Evolutionary conservation across 2,329 filamentous ascomycete genomes (phyloP).

Genomic region (Thielaviopsis populi): DNA sequence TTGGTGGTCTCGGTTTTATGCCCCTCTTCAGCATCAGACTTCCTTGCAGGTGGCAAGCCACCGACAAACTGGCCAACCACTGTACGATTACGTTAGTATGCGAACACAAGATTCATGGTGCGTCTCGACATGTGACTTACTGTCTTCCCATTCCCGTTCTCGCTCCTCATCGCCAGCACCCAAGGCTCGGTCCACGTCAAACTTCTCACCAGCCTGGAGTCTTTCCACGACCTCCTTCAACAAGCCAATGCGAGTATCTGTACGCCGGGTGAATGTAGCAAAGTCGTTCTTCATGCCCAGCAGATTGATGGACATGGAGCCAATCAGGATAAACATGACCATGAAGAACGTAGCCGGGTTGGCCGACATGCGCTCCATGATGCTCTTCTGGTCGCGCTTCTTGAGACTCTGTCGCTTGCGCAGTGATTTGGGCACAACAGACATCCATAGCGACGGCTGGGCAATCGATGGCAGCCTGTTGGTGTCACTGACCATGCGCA

Average conservation of each 20-base stretch:
- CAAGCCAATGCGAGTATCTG: conserved; percentile 63
- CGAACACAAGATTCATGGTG: not conserved
- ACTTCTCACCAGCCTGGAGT: conserved; percentile 55
- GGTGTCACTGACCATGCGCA: conserved; percentile 15
- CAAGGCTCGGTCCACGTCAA: conserved; percentile 70
- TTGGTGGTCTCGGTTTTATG: conserved; percentile 22
- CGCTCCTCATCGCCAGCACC: conserved; percentile 61
- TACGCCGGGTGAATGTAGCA: conserved; percentile 54
- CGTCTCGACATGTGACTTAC: conserved; percentile 30
- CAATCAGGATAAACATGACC: conserved; percentile 70
- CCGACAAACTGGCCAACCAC: conserved; percentile 42
- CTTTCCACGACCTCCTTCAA: conserved; percentile 61
- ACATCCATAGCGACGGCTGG: conserved; percentile 51
- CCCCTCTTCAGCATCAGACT: conserved; percentile 30
- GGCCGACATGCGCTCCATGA: conserved; percentile 20
- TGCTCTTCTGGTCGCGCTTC: conserved; percentile 20
- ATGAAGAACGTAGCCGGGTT: conserved; percentile 76
- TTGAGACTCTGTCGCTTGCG: conserved; percentile 23
- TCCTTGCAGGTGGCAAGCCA: conserved; percentile 25
- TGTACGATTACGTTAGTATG: conserved; percentile 23
- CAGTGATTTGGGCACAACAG: conserved; percentile 52
- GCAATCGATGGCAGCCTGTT: conserved; percentile 36
- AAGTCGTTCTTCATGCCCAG: conserved; percentile 66
- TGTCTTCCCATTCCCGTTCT: conserved; percentile 80
- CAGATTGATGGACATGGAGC: conserved; percentile 90